Evolutionary conservation across 352 stramenopile genomes (phyloP).

Genomic region (Proteromonas lacertae): DNA sequence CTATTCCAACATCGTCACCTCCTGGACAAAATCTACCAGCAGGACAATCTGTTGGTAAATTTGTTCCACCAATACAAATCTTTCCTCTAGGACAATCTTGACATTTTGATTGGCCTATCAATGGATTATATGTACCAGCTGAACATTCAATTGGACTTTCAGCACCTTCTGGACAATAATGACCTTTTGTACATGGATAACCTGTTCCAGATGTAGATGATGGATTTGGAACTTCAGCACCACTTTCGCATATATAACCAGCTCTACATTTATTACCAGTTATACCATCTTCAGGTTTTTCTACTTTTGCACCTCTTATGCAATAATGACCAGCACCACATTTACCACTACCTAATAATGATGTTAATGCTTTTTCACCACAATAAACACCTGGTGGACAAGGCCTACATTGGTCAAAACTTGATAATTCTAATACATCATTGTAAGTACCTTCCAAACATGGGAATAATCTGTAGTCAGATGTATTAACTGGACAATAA

Average conservation of each 20-base stretch:
- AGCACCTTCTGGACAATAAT: conserved; percentile 22
- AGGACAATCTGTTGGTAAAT: conserved; percentile 12
- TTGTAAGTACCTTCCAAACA: conserved; percentile 35
- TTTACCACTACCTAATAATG: conserved; percentile 1
- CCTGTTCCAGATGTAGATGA: not conserved
- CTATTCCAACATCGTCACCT: conserved; percentile 13
- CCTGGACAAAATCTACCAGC: conserved; percentile 24
- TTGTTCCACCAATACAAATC: conserved; percentile 1
- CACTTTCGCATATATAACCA: conserved; percentile 27
- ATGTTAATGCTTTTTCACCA: conserved; percentile 1
- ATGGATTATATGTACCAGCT: conserved; percentile 10
- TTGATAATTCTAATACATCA: conserved; percentile 16
- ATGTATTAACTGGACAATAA: conserved; percentile 29
- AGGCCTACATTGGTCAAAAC: conserved; percentile 6
- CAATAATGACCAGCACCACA: conserved; percentile 8
- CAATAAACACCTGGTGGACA: conserved; percentile 15
- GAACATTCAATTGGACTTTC: conserved; percentile 18
- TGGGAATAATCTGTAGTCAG: conserved; percentile 9
- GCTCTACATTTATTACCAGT: conserved; percentile 18
- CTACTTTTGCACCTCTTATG: conserved; percentile 1
- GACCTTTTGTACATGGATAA: conserved; percentile 20
- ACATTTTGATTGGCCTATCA: conserved; percentile 5
- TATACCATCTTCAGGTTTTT: not conserved
- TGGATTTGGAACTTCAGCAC: conserved; percentile 10
- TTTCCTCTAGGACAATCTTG: conserved; percentile 10